Base-by-base conservation (phyloP, 805 yeast species). In the Sugiyamaella marilandica region DNA sequence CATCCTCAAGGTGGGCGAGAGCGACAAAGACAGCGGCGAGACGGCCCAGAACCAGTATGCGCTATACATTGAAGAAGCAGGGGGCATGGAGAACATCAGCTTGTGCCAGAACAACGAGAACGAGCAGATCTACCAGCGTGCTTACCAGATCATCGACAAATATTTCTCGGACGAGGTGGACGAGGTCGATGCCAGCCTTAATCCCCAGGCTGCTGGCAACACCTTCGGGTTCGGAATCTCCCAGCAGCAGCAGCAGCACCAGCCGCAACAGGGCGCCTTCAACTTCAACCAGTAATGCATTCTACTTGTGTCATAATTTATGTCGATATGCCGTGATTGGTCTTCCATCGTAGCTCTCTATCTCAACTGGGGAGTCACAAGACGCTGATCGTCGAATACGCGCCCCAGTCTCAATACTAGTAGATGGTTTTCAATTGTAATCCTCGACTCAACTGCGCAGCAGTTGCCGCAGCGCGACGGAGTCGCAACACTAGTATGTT, bases 61-160 rank as follows among this genome's bases (percentile, higher is more conserved):
- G 26, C 79, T 90, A 57, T 89, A 73, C 73, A 87, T 94, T 66
- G 99, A 94, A 74, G 97, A 92, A 70, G 97, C 97, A 43, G 98
- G 97, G 64, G 99, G 99, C 58, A 85, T 90, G 83, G 98, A 94
- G 70, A 91, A 88, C 75, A 92, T 94, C 63, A 85, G 86, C 71
- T 89, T 87, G 56, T 87, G 96, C 69, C 99, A 94, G 77, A 82
- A 79, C 68, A 90, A 88, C 73, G 87, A 83, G 65, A 94, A 92
- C 72, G 95, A 92, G 68, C 87, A 85, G 67, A 87, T 94, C 65
- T 94, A 94, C 72, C 82, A 86, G 68, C 91, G 90, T 74, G 95
- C 98, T 33, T 94, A 80, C 74, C 76, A 76, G 60, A 88, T 94
- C 65, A 90, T 94, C 70, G 96, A 88, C 66, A 88, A 86, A 62